Evolutionary conservation across 345 rosid species (phyloP).

Genomic region (Acer yangbiense): DNA sequence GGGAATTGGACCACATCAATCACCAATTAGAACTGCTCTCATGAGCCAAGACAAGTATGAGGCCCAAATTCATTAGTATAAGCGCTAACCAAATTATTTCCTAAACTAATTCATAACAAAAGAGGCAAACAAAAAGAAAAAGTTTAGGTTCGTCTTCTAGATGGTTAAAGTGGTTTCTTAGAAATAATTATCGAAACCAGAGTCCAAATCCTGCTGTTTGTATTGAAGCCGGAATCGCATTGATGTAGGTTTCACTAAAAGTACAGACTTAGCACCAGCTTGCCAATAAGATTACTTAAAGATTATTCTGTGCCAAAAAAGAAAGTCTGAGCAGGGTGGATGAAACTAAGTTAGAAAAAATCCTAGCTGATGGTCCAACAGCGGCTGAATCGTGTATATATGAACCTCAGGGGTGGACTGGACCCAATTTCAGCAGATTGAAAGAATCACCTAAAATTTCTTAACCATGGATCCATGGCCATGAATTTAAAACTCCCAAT

Average conservation of each 20-base stretch:
- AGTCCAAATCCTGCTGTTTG: not conserved
- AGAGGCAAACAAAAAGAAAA: not conserved
- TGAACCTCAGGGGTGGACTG: not conserved
- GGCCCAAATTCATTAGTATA: not conserved
- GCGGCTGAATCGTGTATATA: not conserved
- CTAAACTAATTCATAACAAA: not conserved
- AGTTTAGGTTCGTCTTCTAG: conserved; percentile 2
- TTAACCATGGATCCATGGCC: not conserved
- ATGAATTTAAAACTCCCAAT: not conserved
- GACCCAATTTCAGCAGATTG: not conserved
- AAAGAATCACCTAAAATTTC: not conserved
- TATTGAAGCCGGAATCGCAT: not conserved
- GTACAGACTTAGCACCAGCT: too few relatives aligned
- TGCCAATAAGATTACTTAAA: not conserved
- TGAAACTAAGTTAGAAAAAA: conserved; percentile 8
- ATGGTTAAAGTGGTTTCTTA: not conserved
- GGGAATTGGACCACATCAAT: not conserved
- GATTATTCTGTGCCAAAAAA: not conserved
- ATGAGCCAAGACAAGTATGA: not conserved
- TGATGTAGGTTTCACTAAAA: not conserved
- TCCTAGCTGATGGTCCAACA: not conserved
- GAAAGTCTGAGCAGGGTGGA: not conserved
- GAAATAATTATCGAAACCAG: not conserved
- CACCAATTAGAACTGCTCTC: not conserved
- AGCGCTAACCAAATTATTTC: not conserved